These are phyloP conservation scores for Vaccinium vitisidaea DNA, from an alignment of 148 eudicot genomes.

Conservation along the genomic window DNA sequence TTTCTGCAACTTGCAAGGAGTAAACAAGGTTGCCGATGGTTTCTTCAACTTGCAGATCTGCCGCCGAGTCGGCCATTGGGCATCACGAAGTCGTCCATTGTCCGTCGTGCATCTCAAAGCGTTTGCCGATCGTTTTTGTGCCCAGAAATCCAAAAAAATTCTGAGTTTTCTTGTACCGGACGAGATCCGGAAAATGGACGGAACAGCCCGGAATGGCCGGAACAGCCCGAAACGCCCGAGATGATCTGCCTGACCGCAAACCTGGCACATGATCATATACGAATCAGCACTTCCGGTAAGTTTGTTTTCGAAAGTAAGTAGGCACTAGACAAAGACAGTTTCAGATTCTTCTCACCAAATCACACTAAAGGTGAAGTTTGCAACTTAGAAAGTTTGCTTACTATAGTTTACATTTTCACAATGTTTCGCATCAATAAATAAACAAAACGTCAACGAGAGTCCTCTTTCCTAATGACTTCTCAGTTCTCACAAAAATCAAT, in stretches of 20 bases:
- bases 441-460: background rate
- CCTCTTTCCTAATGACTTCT: background rate
- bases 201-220: too few species aligned
- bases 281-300: background rate
- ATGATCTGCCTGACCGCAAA: constrained; percentile 91
- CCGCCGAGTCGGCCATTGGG: too few species aligned
- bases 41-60: too few species aligned
- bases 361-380: background rate
- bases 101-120: too few species aligned
- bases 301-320: background rate
- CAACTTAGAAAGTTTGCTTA: background rate
- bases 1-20: too few species aligned
- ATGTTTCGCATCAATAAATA: background rate
- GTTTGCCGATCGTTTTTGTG: too few species aligned
- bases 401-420: background rate
- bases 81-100: too few species aligned
- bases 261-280: constrained; percentile 33
- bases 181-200: too few species aligned
- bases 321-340: background rate
- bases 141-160: too few species aligned
- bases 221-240: too few species aligned
- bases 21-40: too few species aligned
- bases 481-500: background rate
- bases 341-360: background rate
- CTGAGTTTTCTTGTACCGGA: too few species aligned